Evolutionary conservation across 495 filamentous ascomycete species (phyloP), one percentile per base, ranked within the genome.

Genomic region (Neurospora cerealis): DNA sequence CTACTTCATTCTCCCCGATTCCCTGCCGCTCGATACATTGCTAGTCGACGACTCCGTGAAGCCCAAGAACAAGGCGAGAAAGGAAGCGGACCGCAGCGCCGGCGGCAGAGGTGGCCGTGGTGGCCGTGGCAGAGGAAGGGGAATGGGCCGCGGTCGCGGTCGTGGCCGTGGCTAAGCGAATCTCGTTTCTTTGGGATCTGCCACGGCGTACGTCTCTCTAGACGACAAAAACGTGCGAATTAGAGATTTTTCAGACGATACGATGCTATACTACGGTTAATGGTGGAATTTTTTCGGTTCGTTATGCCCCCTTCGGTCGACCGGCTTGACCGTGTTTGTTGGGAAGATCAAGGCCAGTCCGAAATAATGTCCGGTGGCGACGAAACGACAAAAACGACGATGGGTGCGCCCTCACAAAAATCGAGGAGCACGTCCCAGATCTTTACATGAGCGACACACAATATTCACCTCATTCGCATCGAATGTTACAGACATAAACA

Each of bases 31-130:
- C 66, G 96, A 99, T 80, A 96, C 95, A 17, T 88, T 99, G 40
- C 86, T 99, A 17, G 93, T 99, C 73, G 96, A 99, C 78, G 96
- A 99, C 82, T 90, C 93, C 71, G 93, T 95, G 40, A 99, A 99
- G 85, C 95, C 96, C 70, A 98, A 98, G 90, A 98, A 99, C 83
- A 98, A 98, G 89, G 95, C 96, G 38, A 87, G 96, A 79, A 99
- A 99, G 87, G 96, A 99, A 83, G 86, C 90, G 71, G 91, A 91
- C 32, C 84, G 85, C 32, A 85, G 90, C 19, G 87, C 90, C 75
- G 89, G 90, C 69, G 85, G 87, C 73, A 87, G 88, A 72, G 92
- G 88, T 77, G 85, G 86, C 74, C 79, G 86, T 5, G 79, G 91
- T 70, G 89, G 90, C 4, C 83, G 91, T 72, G 88, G 91, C 40